Conservation (phyloP, 768 basidiomycete genomes). For the Filobasidium floriforme region DNA sequence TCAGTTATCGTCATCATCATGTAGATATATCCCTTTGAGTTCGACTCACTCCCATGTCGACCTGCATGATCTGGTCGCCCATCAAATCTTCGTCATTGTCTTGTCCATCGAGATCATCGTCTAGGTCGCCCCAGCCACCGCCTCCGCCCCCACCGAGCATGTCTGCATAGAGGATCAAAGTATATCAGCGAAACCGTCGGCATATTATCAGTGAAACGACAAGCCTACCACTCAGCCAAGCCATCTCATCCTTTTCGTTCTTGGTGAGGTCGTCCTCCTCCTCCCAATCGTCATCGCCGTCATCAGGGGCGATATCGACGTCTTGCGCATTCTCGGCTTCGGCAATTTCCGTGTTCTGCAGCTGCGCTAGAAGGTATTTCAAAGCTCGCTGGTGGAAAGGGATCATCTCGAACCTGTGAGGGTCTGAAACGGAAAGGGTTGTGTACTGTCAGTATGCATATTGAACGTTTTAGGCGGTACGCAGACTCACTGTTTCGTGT, state of each 20-base stretch:
- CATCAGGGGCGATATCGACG: slow-evolving; percentile 47
- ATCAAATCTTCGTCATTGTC: slow-evolving; percentile 79
- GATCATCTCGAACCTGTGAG: slow-evolving; percentile 75
- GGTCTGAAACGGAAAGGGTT: slow-evolving; percentile 51
- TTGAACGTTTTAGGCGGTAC: neutral
- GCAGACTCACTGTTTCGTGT: slow-evolving; percentile 67
- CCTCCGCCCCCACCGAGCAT: slow-evolving; percentile 67
- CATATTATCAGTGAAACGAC: neutral
- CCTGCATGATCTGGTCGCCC: slow-evolving; percentile 74
- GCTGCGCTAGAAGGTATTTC: slow-evolving; percentile 76
- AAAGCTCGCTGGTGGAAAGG: slow-evolving; percentile 87
- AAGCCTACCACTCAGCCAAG: slow-evolving; percentile 59
- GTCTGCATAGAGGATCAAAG: slow-evolving; percentile 44
- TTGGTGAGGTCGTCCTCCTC: slow-evolving; percentile 67
- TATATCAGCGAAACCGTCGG: slow-evolving; percentile 2
- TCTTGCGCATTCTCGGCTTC: slow-evolving; percentile 52
- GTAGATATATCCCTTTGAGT: neutral
- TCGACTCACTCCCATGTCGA: slow-evolving; percentile 63
- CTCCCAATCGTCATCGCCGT: slow-evolving; percentile 77
- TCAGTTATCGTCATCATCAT: neutral
- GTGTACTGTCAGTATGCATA: no score
- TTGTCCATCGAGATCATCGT: slow-evolving; percentile 63
- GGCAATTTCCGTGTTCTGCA: slow-evolving; percentile 61
- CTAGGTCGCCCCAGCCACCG: slow-evolving; percentile 51
- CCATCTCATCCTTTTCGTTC: slow-evolving; percentile 61